Evolutionary conservation across 495 filamentous ascomycete genomes (phyloP).

Genomic region (Pseudevernia furfuracea): DNA sequence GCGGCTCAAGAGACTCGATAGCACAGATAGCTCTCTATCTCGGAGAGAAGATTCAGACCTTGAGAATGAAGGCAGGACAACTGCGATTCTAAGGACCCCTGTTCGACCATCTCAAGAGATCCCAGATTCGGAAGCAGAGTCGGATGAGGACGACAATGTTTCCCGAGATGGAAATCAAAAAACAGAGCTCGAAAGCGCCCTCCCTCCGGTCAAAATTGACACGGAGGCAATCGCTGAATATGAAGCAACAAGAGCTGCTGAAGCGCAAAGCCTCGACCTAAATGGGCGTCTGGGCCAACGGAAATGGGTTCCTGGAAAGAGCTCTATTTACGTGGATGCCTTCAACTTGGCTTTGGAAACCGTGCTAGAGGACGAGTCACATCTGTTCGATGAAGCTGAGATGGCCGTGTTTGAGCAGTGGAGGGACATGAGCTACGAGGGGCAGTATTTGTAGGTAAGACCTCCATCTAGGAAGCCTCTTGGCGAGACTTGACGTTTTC

Average conservation of each 20-base stretch:
- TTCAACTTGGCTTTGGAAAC: constrained; percentile 92
- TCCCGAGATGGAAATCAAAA: constrained; percentile 31
- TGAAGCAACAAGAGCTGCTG: constrained; percentile 48
- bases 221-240: constrained; percentile 74
- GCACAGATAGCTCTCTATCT: constrained; percentile 30
- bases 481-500: constrained; percentile 13
- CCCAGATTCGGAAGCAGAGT: constrained; percentile 33
- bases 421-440: constrained; percentile 68
- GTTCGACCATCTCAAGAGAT: constrained; percentile 25
- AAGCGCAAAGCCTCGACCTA: constrained; percentile 34
- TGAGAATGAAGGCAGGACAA: constrained; percentile 8
- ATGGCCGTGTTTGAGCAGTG: constrained; percentile 69
- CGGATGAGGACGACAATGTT: constrained; percentile 34
- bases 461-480: not conserved
- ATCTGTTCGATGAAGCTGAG: constrained; percentile 79
- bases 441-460: constrained; percentile 74
- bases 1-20: constrained; percentile 33
- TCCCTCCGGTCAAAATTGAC: constrained; percentile 60
- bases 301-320: constrained; percentile 56
- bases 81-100: constrained; percentile 13
- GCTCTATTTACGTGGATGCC: constrained; percentile 93
- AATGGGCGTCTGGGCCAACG: constrained; percentile 46
- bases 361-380: constrained; percentile 79
- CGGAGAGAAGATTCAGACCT: constrained; percentile 12
- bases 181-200: constrained; percentile 71